Evolutionary conservation across 805 yeast species (phyloP), one percentile per base, ranked within the genome.

Genomic region (Ogataea allantospora): DNA sequence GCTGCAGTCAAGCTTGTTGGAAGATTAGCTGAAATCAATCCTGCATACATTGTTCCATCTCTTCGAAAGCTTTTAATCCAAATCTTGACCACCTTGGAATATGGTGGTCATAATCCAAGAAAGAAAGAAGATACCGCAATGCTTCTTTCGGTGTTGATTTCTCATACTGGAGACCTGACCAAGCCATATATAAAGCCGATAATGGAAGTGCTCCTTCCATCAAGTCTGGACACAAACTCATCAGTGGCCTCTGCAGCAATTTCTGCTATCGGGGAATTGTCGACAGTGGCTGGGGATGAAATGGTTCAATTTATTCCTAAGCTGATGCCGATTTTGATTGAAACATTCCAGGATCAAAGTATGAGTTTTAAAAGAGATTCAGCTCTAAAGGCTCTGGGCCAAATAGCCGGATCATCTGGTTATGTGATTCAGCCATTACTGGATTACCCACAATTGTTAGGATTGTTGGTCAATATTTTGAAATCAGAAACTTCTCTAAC

Each of bases 41-140:
- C 99, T 0, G 97, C 99, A 0, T 91, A 88, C 60, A 86, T 93
- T 46, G 88, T 91, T 25, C 99, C 99, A 0, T 86, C 95, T 0
- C 68, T 93, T 37, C 73, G 98, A 50, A 91, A 88, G 57, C 78
- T 91, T 0, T 63, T 95, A 44, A 78, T 93, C 29, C 97, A 91
- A 57, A 68, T 89, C 10, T 60, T 95, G 30, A 88, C 96, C 0
- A 85, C 86, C 43, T 66, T 93, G 34, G 95, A 88, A 52, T 88
- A 81, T 58, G 84, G 95, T 2, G 79, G 83, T 8, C 75, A 80
- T 30, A 74, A 88, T 22, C 51, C 77, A 2, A 63, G 83, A 17
- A 83, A 80, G 47, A 85, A 83, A 50, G 99, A 93, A 59, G 96
- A 89, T 55, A 81, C 88, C 43, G 95, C 96, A 0, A 71, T 77